Evolutionary conservation across 805 yeast species (phyloP), one percentile per base, ranked within the genome.

Genomic region (Pichia ethanolica): DNA sequence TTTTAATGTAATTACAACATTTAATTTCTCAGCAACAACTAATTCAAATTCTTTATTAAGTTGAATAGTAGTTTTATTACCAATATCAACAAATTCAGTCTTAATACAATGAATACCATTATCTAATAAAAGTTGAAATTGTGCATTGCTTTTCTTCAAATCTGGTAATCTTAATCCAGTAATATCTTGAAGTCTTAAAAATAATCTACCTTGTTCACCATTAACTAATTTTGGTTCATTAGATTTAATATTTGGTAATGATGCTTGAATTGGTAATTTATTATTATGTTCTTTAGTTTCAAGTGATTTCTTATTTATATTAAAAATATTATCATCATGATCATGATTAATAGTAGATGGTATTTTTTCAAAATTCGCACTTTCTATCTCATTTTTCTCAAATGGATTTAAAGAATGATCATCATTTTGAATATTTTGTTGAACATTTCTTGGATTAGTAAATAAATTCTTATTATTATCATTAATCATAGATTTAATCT

Each of bases 91-190:
- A 42, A 53, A 65, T 28, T 62, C 65, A 0, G 96, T 88, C 36
- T 81, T 77, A 44, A 87, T 76, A 51, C 87, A 77, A 61, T 89
- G 95, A 37, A 81, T 79, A 6, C 96, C 95, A 62, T 89, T 89
- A 62, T 89, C 97, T 47, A 83, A 67, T 5, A 79, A 75, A 20
- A 81, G 55, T 46, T 75, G 72, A 60, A 79, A 74, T 48, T 72
- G 69, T 1, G 79, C 82, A 20, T 74, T 65, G 44, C 74, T 75
- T 7, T 64, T 62, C 25, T 56, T 58, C 33, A 78, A 55, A 25
- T 75, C 79, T 1, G 82, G 77, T 38, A 82, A 60, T n/a, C 64
- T 62, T 27, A 82, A 56, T 33, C 71, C 71, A 48, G 68, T 67
- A 42, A 81, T 61, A 1, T 74, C 74, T 45, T 74, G 66, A 12